Evolutionary conservation across 768 basidiomycete species (phyloP), one percentile per base, ranked within the genome.

Genomic region (Hortiboletus flavorubellus): DNA sequence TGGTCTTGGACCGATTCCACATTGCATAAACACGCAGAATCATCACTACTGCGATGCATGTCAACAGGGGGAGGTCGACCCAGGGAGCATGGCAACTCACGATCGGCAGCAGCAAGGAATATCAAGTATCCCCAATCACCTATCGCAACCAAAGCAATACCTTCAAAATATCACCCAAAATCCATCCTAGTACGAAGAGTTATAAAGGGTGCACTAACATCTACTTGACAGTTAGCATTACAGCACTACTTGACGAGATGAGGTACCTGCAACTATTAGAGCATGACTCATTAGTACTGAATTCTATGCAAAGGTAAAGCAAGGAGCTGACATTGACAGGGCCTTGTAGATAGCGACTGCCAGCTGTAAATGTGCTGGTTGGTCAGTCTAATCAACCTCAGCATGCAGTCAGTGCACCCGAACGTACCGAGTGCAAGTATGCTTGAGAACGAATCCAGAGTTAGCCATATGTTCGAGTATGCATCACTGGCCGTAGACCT

Each of bases 91-190:
- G n/a, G 5, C 0, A 18, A 51, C 64, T 58, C 51, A 65, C 64
- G 2, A 50, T 65, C 61, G 2, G 56, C 56, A 18, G 54, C 54
- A 30, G 43, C 54, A 0, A 59, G 21, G 30, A 65, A 65, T 7
- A 65, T 4, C 8, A 48, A 39, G 2, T 55, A 63, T 30, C 33
- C 15, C 61, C 60, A 62, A 16, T 51, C 29, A 29, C 47, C 34
- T 2, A 57, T 15, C 6, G 49, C 29, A 18, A 46, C 4, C 8
- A 65, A 1, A 1, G 26, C 46, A 8, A 14, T 49, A 39, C 57
- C 61, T 64, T 53, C 1, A 2, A 18, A 34, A 46, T 26, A 12
- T 21, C 3, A 52, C 30, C 35, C n/a, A 16, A n/a, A 35, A 5
- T 12, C 9, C n/a, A 37, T n/a, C 18, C 10, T 30, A 12, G 8